phyloP scores from a whole-genome alignment of 2,329 filamentous ascomycete genomes.

The Ophiostoma ulmi region DNA sequence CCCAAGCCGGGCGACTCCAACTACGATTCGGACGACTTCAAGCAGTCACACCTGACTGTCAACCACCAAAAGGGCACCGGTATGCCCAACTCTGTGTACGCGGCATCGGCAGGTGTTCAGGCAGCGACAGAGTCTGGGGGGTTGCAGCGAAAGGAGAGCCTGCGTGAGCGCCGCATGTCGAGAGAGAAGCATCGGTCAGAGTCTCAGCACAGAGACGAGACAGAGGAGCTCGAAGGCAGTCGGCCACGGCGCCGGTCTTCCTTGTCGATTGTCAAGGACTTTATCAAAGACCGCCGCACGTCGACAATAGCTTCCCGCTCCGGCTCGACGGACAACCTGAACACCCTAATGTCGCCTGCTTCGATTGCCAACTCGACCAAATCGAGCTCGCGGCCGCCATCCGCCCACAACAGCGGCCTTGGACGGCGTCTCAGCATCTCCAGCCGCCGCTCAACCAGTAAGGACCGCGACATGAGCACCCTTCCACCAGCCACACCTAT shows the following conservation, averaged over 20 bases:
- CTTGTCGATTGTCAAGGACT: conserved; percentile 54
- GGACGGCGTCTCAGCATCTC: conserved; percentile 61
- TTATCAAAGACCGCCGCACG: conserved; percentile 56
- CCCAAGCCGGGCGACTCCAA: conserved; percentile 40
- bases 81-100: conserved; percentile 9
- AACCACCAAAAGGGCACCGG: conserved; percentile 46
- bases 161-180: conserved; percentile 47
- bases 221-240: conserved; percentile 26
- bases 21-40: conserved; percentile 46
- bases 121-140: conserved; percentile 14
- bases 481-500: conserved; percentile 22
- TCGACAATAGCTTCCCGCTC: conserved; percentile 35
- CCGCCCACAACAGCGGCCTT: conserved; percentile 47
- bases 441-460: conserved; percentile 51
- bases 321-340: conserved; percentile 27
- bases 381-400: conserved; percentile 46
- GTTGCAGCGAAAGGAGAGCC: conserved; percentile 40
- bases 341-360: conserved; percentile 28
- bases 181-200: conserved; percentile 38
- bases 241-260: conserved; percentile 50
- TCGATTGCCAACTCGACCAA: conserved; percentile 35
- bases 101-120: conserved; percentile 23
- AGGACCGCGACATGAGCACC: conserved; percentile 36
- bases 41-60: conserved; percentile 55
- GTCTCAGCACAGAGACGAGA: conserved; percentile 33